phyloP scores from a whole-genome alignment of 495 filamentous ascomycete genomes.

The Tuber melanosporum region DNA sequence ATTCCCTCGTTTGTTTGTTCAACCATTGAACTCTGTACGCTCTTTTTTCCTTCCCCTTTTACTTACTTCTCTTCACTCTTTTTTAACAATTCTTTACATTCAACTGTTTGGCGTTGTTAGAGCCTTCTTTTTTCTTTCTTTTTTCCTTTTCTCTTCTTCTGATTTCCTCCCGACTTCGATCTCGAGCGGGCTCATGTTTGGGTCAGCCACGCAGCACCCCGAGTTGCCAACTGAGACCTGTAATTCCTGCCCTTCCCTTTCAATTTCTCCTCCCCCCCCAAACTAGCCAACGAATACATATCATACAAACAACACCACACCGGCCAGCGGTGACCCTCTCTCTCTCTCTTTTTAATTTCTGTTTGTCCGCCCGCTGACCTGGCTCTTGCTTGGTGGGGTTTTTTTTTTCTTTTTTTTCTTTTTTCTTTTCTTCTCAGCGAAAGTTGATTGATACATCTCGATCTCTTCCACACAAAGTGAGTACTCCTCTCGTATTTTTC shows the following conservation, averaged over 20 bases:
- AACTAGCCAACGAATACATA: slow-evolving; percentile 25
- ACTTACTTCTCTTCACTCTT: background rate
- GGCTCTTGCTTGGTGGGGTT: slow-evolving; percentile 21
- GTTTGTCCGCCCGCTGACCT: slow-evolving; percentile 16
- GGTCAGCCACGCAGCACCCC: slow-evolving; percentile 2
- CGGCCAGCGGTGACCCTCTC: background rate
- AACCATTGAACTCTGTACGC: background rate
- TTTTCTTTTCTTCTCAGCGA: background rate
- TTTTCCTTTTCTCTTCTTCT: background rate
- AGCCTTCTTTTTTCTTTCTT: slow-evolving; percentile 9
- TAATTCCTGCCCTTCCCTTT: slow-evolving; percentile 1
- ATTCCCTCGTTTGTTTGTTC: background rate
- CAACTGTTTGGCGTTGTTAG: slow-evolving; percentile 22
- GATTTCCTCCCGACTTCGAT: slow-evolving; percentile 2
- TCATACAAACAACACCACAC: slow-evolving; percentile 22
- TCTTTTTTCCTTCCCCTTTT: background rate
- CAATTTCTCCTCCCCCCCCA: background rate
- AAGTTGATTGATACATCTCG: slow-evolving; percentile 6
- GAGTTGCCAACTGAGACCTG: background rate
- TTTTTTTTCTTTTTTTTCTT: slow-evolving; percentile 13
- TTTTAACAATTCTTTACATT: slow-evolving; percentile 1
- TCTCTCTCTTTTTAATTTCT: background rate
- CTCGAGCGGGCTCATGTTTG: background rate
- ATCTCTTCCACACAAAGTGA: background rate
- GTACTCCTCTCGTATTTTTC: slow-evolving; percentile 7